These are phyloP conservation scores for Lactifluus pinguis DNA, from an alignment of 768 basidiomycete species.

Conservation along the genomic window DNA sequence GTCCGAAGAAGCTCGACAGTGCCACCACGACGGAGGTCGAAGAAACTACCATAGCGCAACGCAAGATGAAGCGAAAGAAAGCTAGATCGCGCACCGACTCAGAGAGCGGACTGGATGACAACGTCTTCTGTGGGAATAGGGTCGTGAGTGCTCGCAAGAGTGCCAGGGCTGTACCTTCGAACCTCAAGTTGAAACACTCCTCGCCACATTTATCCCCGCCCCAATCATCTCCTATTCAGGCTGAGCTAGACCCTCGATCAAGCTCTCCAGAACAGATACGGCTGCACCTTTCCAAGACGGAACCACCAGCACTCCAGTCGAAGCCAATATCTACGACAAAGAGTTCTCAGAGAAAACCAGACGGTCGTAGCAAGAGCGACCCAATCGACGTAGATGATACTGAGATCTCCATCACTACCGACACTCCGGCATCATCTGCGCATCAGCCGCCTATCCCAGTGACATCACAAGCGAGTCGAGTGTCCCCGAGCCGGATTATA, in stretches of 20 bases:
- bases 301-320: not conserved
- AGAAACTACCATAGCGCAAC: not conserved
- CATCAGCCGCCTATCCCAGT: not conserved
- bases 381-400: conserved; percentile 1
- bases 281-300: not conserved
- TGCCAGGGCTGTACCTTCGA: not conserved
- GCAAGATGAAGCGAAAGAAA: conserved; percentile 16
- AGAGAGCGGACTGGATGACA: not conserved
- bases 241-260: not conserved
- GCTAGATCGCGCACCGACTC: conserved; percentile 9
- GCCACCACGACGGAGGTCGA: conserved; percentile 9
- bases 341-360: not conserved
- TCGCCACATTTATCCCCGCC: not conserved
- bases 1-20: conserved; percentile 4
- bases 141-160: not conserved
- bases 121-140: not conserved
- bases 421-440: not conserved
- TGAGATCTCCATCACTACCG: not conserved
- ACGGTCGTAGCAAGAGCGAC: not conserved
- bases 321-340: not conserved
- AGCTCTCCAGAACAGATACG: not conserved
- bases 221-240: not conserved
- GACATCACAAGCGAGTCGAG: not conserved
- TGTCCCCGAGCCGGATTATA: not conserved
- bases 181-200: not conserved